A percentile compares a stretch with the other conserved stretches of the same genome.
These are phyloP conservation scores for Piedraia hortae DNA, from an alignment of 2,329 filamentous ascomycete genomes.

Conservation along the genomic window DNA sequence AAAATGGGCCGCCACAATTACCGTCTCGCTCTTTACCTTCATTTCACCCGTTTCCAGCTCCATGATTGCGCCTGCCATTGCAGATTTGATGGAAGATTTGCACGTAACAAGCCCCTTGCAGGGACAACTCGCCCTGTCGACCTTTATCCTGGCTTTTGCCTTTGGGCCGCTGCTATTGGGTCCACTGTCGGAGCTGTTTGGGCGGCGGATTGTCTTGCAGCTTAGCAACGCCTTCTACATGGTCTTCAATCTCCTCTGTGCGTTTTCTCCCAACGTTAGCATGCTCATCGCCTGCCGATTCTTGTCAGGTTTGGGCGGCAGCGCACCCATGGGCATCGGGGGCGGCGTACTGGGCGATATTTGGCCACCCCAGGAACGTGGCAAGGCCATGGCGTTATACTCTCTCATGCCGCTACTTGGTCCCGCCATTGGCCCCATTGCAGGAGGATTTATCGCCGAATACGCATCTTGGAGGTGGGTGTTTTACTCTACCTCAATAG, in stretches of 20 bases:
- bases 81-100: conserved; percentile 8
- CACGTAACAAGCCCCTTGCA: conserved; percentile 4
- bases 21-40: conserved; percentile 16
- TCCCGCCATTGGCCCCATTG: conserved; percentile 36
- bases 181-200: conserved; percentile 14
- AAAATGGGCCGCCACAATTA: conserved; percentile 19
- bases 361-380: conserved; percentile 33
- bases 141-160: conserved; percentile 15
- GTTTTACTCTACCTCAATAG: conserved; percentile 39
- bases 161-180: conserved; percentile 14
- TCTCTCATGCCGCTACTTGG: conserved; percentile 35
- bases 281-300: conserved; percentile 15
- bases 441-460: conserved; percentile 35
- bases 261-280: conserved; percentile 10
- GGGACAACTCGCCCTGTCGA: conserved; percentile 11
- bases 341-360: conserved; percentile 22
- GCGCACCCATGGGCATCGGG: conserved; percentile 14
- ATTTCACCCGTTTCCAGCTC: conserved; percentile 15
- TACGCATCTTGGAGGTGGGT: conserved; percentile 44
- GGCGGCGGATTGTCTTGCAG: conserved; percentile 12
- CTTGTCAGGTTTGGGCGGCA: conserved; percentile 14
- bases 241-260: conserved; percentile 14
- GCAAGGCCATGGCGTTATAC: conserved; percentile 34
- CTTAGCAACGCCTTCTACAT: conserved; percentile 14
- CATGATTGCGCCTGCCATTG: conserved; percentile 14